These are phyloP conservation scores for Alternaria triticina DNA, from an alignment of 2,329 filamentous ascomycete species.

Conservation along the genomic window DNA sequence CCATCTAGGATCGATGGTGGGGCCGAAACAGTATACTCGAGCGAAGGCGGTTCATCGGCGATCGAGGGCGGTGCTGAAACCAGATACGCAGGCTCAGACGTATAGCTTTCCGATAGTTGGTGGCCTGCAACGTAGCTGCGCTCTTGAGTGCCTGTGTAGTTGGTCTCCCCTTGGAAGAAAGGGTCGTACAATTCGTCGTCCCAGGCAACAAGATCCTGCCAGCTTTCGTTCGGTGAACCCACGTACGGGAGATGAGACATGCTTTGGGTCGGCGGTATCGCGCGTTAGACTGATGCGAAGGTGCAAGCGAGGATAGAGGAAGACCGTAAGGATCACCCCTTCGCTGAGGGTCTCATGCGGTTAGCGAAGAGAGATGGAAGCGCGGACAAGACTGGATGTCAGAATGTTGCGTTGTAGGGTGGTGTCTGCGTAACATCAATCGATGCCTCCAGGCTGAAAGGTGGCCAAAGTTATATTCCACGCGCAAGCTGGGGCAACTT, in stretches of 20 bases:
- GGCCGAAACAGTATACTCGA: slow-evolving; percentile 36
- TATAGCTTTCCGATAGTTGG: slow-evolving; percentile 28
- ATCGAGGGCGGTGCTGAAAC: slow-evolving; percentile 35
- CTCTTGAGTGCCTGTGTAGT: slow-evolving; percentile 13
- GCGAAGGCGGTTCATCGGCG: slow-evolving; percentile 31
- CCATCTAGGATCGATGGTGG: slow-evolving; percentile 38
- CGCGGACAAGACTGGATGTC: slow-evolving; percentile 2
- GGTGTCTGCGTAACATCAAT: slow-evolving; percentile 3
- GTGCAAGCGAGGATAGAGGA: neutral
- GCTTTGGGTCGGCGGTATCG: neutral
- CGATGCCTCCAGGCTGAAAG: slow-evolving; percentile 10
- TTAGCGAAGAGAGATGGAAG: neutral
- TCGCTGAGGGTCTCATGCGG: slow-evolving; percentile 17
- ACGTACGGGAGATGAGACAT: slow-evolving; percentile 27
- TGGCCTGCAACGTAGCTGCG: slow-evolving; percentile 18
- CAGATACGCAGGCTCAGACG: slow-evolving; percentile 27
- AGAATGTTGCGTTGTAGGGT: slow-evolving; percentile 3
- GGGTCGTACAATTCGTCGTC: slow-evolving; percentile 38
- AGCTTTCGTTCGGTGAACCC: slow-evolving; percentile 28
- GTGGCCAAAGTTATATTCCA: slow-evolving; percentile 22
- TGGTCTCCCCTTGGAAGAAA: slow-evolving; percentile 31
- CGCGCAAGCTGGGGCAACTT: slow-evolving; percentile 10
- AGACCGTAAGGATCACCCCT: slow-evolving; percentile 9
- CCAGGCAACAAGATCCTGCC: slow-evolving; percentile 40
- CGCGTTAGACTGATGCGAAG: neutral